Percentiles rank a stretch among this genome's conserved stretches.
These are phyloP conservation scores for Wallacemonas sp. DNA, from an alignment of 208 protist genomes.

Conservation along the genomic window DNA sequence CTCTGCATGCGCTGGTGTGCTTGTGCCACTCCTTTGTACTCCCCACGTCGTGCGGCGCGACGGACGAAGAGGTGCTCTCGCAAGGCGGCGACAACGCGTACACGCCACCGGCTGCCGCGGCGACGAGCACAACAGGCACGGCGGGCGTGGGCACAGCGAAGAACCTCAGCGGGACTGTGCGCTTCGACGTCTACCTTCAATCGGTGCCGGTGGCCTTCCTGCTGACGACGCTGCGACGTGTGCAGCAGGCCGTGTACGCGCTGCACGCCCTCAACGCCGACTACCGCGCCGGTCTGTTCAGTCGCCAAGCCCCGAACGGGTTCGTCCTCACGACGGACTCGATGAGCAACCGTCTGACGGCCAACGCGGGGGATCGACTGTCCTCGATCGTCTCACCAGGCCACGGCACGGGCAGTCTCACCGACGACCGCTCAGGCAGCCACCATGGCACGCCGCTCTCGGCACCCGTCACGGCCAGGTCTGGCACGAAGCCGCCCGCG, in stretches of 20 bases:
- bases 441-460: conserved; percentile 24
- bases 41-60: conserved; percentile 23
- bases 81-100: too few species aligned
- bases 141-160: background rate
- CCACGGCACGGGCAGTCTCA: background rate
- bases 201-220: conserved; percentile 37
- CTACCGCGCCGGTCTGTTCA: conserved; percentile 44
- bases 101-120: too few species aligned
- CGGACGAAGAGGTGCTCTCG: too few species aligned
- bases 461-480: conserved; percentile 7
- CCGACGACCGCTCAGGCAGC: background rate
- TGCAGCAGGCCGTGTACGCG: conserved; percentile 52
- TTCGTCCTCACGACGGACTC: conserved; percentile 44
- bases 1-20: conserved; percentile 66
- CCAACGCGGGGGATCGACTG: background rate
- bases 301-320: conserved; percentile 12
- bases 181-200: conserved; percentile 35
- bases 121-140: background rate
- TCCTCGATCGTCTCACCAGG: background rate
- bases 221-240: conserved; percentile 34
- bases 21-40: conserved; percentile 76
- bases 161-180: background rate
- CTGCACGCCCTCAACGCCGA: conserved; percentile 59
- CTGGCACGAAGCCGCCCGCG: background rate
- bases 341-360: conserved; percentile 53